Conservation (phyloP, 2,329 filamentous ascomycete genomes). For the Fusarium acutatum region DNA sequence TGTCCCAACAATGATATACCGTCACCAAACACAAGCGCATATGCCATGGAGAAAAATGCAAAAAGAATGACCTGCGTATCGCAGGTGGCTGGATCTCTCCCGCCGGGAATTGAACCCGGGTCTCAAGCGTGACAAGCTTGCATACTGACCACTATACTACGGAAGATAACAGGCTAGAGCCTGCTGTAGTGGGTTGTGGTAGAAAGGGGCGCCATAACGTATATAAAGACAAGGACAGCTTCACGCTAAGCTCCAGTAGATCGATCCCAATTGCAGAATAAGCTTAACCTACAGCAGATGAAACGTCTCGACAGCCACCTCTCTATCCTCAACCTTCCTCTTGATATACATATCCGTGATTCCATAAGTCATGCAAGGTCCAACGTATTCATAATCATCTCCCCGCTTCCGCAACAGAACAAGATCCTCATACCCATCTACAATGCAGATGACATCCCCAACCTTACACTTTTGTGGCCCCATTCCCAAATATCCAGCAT, state of each 20-base stretch:
- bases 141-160: background rate
- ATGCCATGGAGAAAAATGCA: background rate
- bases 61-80: background rate
- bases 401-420: background rate
- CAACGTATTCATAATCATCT: background rate
- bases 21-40: background rate
- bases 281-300: background rate
- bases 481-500: background rate
- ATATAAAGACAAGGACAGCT: accelerated
- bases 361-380: background rate
- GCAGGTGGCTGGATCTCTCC: background rate
- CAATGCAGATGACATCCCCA: background rate
- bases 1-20: too few relatives aligned
- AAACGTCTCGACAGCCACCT: background rate
- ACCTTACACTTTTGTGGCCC: background rate
- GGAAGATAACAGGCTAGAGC: background rate
- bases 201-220: accelerated
- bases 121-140: background rate
- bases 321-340: background rate
- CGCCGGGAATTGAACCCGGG: background rate
- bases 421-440: background rate
- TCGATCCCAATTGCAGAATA: too few relatives aligned
- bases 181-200: background rate
- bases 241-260: background rate
- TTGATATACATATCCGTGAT: background rate